Percentiles rank a stretch among this genome's conserved stretches.
These are phyloP conservation scores for Solanum chmielewskii DNA, from an alignment of 257 asterid species.

Conservation along the genomic window DNA sequence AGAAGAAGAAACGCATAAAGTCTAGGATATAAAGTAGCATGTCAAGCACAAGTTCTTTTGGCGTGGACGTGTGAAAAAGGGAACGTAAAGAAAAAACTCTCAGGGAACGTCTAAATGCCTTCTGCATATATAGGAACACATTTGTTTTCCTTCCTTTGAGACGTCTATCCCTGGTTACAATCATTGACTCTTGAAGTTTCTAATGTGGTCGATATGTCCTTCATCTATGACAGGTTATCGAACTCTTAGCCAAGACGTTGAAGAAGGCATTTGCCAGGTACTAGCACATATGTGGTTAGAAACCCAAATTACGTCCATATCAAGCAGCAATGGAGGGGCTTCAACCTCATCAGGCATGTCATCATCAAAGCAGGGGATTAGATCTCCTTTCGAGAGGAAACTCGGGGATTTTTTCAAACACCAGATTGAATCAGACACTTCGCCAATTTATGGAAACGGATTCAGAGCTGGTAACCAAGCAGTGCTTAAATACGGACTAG, in stretches of 20 bases:
- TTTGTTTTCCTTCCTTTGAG: neutral
- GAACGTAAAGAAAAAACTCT: neutral
- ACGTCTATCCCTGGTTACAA: neutral
- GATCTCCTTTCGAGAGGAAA: conserved; percentile 68
- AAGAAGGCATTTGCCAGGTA: conserved; percentile 97
- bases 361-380: conserved; percentile 21
- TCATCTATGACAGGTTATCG: conserved; percentile 47
- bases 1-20: neutral
- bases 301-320: conserved; percentile 45
- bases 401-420: conserved; percentile 76
- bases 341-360: conserved; percentile 31
- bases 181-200: neutral
- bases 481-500: conserved; percentile 58
- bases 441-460: conserved; percentile 81
- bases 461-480: conserved; percentile 74
- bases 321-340: conserved; percentile 23
- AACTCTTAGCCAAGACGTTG: conserved; percentile 72
- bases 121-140: neutral
- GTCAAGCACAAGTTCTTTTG: neutral
- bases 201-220: neutral
- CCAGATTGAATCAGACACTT: conserved; percentile 82
- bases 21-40: neutral
- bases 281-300: conserved; percentile 92
- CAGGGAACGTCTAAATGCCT: neutral
- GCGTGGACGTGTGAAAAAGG: neutral